Conservation (phyloP, 139 green algal species). For the Nannochloris sp. region DNA sequence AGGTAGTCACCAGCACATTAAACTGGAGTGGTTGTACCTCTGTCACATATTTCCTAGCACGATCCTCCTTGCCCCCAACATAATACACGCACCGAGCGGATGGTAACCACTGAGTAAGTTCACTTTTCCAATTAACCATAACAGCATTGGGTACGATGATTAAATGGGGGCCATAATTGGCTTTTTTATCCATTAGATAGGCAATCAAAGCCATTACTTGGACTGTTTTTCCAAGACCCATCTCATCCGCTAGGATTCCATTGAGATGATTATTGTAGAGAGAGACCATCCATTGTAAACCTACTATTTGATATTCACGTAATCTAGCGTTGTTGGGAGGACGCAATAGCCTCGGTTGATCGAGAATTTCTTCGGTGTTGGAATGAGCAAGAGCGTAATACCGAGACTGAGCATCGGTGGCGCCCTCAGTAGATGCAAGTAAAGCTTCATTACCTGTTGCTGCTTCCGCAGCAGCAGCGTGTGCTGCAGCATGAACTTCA, state of each 20-base stretch:
- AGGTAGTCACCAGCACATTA: slow-evolving; percentile 97
- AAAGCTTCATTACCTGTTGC: slow-evolving; percentile 29
- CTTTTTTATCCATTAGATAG: slow-evolving; percentile 94
- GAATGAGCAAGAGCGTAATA: slow-evolving; percentile 62
- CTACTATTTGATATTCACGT: slow-evolving; percentile 89
- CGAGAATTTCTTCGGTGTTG: slow-evolving; percentile 48
- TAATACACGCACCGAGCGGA: slow-evolving; percentile 63
- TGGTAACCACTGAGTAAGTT: slow-evolving; percentile 89
- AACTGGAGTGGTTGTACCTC: slow-evolving; percentile 70
- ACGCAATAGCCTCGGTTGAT: slow-evolving; percentile 63
- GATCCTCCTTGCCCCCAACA: slow-evolving; percentile 65
- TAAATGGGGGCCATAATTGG: slow-evolving; percentile 89
- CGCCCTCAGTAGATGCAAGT: slow-evolving; percentile 10
- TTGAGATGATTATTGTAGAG: slow-evolving; percentile 96
- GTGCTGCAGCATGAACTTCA: slow-evolving; percentile 52
- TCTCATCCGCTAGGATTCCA: slow-evolving; percentile 96
- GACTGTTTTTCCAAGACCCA: slow-evolving; percentile 88
- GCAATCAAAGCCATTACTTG: slow-evolving; percentile 91
- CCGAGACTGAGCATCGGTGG: slow-evolving; percentile 45
- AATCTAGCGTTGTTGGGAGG: slow-evolving; percentile 53
- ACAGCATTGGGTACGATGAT: slow-evolving; percentile 98
- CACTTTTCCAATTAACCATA: slow-evolving; percentile 93
- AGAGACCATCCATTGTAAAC: slow-evolving; percentile 95
- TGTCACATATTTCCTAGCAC: slow-evolving; percentile 52
- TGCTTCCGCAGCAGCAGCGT: slow-evolving; percentile 46